These are phyloP conservation scores for Pogostemon cablin DNA, from an alignment of 257 asterid genomes.

Conservation along the genomic window DNA sequence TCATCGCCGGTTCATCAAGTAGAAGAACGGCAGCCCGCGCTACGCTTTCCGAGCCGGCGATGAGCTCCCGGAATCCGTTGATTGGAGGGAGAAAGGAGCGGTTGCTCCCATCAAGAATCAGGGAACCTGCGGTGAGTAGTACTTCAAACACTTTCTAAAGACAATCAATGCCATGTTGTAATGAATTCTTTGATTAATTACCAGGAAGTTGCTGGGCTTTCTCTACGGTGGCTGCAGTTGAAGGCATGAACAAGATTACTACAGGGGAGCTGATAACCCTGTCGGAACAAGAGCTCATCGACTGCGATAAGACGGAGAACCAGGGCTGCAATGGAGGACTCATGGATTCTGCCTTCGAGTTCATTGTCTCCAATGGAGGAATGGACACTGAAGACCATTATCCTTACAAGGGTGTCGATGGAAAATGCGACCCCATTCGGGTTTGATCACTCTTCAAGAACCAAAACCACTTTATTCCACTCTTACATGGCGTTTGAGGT, in stretches of 20 bases:
- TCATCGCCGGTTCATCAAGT: constrained; percentile 58
- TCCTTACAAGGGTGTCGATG: constrained; percentile 68
- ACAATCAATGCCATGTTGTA: too few species aligned
- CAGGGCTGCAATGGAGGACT: constrained; percentile 81
- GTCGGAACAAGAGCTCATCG: constrained; percentile 79
- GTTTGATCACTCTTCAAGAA: constrained; percentile 34
- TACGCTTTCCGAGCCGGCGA: constrained; percentile 47
- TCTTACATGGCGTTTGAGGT: background rate
- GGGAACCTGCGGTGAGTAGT: constrained; percentile 63
- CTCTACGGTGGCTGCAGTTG: constrained; percentile 74
- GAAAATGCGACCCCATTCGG: constrained; percentile 59
- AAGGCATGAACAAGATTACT: constrained; percentile 57
- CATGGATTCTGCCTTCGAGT: constrained; percentile 77
- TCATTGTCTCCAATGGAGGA: constrained; percentile 73
- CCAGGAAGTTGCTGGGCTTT: constrained; percentile 91
- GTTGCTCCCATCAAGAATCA: constrained; percentile 68
- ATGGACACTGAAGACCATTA: constrained; percentile 76
- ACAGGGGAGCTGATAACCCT: constrained; percentile 63
- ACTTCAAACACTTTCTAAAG: too few species aligned
- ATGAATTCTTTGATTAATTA: background rate
- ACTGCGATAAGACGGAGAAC: constrained; percentile 60
- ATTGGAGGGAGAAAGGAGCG: constrained; percentile 76
- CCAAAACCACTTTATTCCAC: background rate
- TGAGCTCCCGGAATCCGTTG: constrained; percentile 61
- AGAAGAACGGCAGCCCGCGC: constrained; percentile 49